These are phyloP conservation scores for Lachancea nothofagi DNA, from an alignment of 805 yeast species.

Conservation along the genomic window DNA sequence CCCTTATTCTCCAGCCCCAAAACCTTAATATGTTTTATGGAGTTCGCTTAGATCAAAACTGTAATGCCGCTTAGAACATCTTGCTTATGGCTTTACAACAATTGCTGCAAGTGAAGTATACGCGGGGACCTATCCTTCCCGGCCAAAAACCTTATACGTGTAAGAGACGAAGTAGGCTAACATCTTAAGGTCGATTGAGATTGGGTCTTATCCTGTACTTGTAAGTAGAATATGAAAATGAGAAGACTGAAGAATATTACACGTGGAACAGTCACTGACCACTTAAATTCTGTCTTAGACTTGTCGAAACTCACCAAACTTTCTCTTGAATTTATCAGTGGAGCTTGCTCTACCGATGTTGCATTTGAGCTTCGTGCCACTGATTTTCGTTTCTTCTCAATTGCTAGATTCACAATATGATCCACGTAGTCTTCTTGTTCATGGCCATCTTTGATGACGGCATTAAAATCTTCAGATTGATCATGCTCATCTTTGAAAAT, in stretches of 20 bases:
- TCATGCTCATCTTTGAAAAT: conserved; percentile 56
- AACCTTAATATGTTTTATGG: too few relatives aligned
- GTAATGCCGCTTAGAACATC: too few relatives aligned
- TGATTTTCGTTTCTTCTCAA: conserved; percentile 9
- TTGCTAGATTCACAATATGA: conserved; percentile 17
- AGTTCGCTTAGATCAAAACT: too few relatives aligned
- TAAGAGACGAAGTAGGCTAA: too few relatives aligned
- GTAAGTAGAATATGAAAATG: background rate
- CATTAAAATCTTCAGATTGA: conserved; percentile 1
- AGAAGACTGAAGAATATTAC: background rate
- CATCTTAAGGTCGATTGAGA: too few relatives aligned
- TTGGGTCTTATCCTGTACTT: too few relatives aligned
- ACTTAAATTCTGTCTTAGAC: background rate
- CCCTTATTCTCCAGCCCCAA: too few relatives aligned
- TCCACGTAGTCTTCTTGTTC: conserved; percentile 11
- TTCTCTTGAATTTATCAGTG: conserved; percentile 1
- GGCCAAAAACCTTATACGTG: too few relatives aligned
- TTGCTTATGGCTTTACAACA: too few relatives aligned
- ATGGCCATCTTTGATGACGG: background rate
- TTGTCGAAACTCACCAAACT: conserved; percentile 2
- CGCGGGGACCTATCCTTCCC: too few relatives aligned
- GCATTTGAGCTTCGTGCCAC: background rate
- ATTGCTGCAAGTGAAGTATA: too few relatives aligned
- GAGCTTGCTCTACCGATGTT: conserved; percentile 2
- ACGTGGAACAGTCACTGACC: background rate